Evolutionary conservation across 2,329 filamentous ascomycete species (phyloP), one percentile per base, ranked within the genome.

Genomic region (Trichoderma citrinoviride): DNA sequence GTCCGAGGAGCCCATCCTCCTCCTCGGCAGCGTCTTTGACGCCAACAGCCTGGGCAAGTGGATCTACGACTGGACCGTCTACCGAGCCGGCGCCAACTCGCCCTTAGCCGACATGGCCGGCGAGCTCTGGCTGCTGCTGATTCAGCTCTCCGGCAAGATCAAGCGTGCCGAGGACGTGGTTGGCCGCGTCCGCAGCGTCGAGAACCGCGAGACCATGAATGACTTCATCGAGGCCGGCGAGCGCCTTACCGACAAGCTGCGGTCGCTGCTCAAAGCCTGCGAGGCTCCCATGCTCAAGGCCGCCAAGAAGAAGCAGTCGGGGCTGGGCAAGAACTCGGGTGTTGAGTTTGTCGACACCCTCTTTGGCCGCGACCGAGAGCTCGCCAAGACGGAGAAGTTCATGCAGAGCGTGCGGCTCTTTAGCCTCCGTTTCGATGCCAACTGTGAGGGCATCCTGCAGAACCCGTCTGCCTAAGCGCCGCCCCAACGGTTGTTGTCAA

Each of bases 1-100:
- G 0, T 88, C 87, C 29, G 94, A 98, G 81, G 88, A 93, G 71
- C 95, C 95, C 58, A 97, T 99, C 75, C 89, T 97, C 75, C 86
- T 99, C 27, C 85, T 98, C 23, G 95, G 95, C 57, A 96, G 92
- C 74, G 95, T 98, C 64, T 98, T 98, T 74, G 95, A 98, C 75
- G 92, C 94, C 74, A 97, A 98, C 84, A 97, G 92, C 27, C 85
- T 99, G 33, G 95, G 95, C 73, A 97, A 97, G 80, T 99, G 95
- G 95, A 96, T 99, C 74, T 99, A 97, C 79, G 95, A 98, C 83
- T 99, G 95, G 95, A 97, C 95, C 19, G 92, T 97, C 68, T 97
- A 92, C 81, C 89, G 90, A 76, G 89, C 96, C 70, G 92, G 92
- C 43, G 86, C 92, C 15, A 86, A 86, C 46, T 92, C 90, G 12